phyloP scores from a whole-genome alignment of 148 eudicot genomes.

The Diospyros kaki region DNA sequence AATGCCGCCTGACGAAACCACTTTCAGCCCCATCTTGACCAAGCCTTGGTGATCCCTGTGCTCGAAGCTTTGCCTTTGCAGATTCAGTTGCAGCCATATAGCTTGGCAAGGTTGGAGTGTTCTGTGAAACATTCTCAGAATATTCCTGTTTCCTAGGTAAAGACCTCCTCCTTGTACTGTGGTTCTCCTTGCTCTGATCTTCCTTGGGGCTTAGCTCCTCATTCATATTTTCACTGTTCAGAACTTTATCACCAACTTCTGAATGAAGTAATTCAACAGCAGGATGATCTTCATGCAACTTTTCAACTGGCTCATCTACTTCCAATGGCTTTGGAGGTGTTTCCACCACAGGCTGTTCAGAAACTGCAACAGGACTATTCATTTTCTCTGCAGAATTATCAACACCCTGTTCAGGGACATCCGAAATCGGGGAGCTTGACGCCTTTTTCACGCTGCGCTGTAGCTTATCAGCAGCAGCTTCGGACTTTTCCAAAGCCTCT shows the following conservation, averaged over 20 bases:
- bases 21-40: slow-evolving; percentile 50
- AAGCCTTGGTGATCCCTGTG: slow-evolving; percentile 44
- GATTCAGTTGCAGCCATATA: slow-evolving; percentile 74
- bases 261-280: slow-evolving; percentile 19
- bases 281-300: slow-evolving; percentile 23
- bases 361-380: slow-evolving; percentile 14
- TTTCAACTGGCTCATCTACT: slow-evolving; percentile 32
- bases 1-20: slow-evolving; percentile 48
- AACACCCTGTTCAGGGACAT: slow-evolving; percentile 21
- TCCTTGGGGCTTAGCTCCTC: slow-evolving; percentile 42
- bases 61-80: slow-evolving; percentile 71
- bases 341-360: slow-evolving; percentile 25
- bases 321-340: slow-evolving; percentile 22
- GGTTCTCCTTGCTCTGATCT: slow-evolving; percentile 40
- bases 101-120: slow-evolving; percentile 52
- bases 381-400: slow-evolving; percentile 22
- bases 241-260: slow-evolving; percentile 30
- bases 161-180: slow-evolving; percentile 40
- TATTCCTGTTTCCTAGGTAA: slow-evolving; percentile 53
- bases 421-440: slow-evolving; percentile 20
- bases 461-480: slow-evolving; percentile 33
- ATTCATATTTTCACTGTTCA: slow-evolving; percentile 10
- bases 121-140: slow-evolving; percentile 48
- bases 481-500: slow-evolving; percentile 31
- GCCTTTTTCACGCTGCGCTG: slow-evolving; percentile 20